Base-by-base conservation (phyloP, 2,329 filamentous ascomycete genomes). In the Cephalotrichum gorgonifer region DNA sequence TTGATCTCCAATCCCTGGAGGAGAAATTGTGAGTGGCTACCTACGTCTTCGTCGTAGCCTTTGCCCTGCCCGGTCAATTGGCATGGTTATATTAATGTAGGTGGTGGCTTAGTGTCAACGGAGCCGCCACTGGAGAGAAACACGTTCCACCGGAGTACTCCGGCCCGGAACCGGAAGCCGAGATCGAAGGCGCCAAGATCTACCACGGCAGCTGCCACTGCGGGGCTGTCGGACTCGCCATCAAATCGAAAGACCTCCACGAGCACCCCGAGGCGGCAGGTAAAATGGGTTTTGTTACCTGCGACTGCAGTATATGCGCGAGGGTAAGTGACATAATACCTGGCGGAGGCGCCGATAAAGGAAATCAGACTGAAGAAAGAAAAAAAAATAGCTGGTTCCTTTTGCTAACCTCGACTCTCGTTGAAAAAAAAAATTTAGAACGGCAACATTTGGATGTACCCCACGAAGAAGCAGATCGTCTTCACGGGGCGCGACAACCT, bases 201-300 rank as follows among this genome's bases (percentile, higher is more conserved):
- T 74, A 75, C 55, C 68, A 68, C 14, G 75, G 74, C 8, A 69
- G 70, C 57, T 78, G 75, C 57, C 74, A 78, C 59, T 78, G 75
- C 57, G 74, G 74, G 26, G 67, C 66, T 20, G 62, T 78, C 23
- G 68, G 61, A 15, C 49, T 74, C 1, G 69, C 71, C 2, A 38
- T 75, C 31, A 65, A 62, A 46, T 62, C 62, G 50, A 66, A 67
- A 53, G 65, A 71, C 1, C 55, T 77, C 9, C 64, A 71, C 55
- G 63, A 59, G 56, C 66, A 57, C 11, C 63, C 53, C 26, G 49
- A 58, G 3, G 63, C 62, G 12, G 26, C n/a, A 38, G 38, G 12
- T 25, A 25, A 4, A 22, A 27, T 11, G 23, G 23, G 31, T 7
- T 20, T 47, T 15, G 17, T 31, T 3, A 26, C 26, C 26, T 77